phyloP scores from a whole-genome alignment of 305 asterid genomes.

The Ilex paraguariensis region DNA sequence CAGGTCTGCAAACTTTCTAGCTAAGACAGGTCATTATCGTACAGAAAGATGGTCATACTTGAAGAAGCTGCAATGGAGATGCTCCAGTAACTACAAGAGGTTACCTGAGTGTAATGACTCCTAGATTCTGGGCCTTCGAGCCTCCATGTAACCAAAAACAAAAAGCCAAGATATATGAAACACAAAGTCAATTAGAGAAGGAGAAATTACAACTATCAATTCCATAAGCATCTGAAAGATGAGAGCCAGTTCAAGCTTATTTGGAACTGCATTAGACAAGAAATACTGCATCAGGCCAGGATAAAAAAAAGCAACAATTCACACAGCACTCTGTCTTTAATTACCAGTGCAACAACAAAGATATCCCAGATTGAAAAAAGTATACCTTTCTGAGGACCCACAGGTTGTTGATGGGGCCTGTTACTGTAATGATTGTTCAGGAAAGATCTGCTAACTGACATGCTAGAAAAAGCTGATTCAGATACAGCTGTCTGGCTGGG shows the following conservation, averaged over 20 bases:
- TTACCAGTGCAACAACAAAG: neutral
- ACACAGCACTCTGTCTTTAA: neutral
- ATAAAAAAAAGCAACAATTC: no score
- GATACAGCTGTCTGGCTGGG: conserved; percentile 40
- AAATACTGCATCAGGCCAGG: neutral
- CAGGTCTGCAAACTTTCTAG: no score
- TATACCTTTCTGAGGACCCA: conserved; percentile 80
- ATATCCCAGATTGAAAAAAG: neutral
- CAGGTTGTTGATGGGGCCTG: conserved; percentile 51
- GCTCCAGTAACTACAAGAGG: no score
- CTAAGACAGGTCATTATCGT: no score
- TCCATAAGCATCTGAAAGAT: neutral
- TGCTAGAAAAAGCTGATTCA: conserved; percentile 38
- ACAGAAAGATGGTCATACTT: no score
- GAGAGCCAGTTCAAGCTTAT: neutral
- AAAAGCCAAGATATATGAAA: no score
- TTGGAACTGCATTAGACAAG: no score
- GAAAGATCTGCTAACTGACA: conserved; percentile 43
- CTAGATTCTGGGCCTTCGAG: no score
- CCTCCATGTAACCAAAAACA: no score
- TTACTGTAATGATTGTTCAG: conserved; percentile 50
- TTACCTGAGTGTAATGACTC: no score
- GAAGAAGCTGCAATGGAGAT: no score
- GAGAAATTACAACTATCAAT: neutral
- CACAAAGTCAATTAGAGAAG: no score